Base-by-base conservation (phyloP, 495 filamentous ascomycete genomes). In the Hapsidospora chrysogenum region DNA sequence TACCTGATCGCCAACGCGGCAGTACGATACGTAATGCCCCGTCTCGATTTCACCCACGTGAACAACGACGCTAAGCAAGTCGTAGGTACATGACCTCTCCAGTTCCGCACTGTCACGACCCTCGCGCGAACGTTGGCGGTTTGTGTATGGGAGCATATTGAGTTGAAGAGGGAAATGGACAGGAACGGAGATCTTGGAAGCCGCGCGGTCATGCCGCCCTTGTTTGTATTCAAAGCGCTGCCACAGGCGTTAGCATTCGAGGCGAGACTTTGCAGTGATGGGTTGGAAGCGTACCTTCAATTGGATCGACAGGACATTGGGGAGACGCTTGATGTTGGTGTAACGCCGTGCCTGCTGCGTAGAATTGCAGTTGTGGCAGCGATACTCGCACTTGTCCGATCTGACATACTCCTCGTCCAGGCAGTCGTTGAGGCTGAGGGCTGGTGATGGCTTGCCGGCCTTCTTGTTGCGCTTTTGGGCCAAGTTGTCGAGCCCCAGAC, bases 21-120 rank as follows among this genome's bases (percentile, higher is more conserved):
- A 80, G 53, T 87, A 95, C n/a, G 72, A 76, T 39, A 82, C 73
- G 51, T 95, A 95, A 49, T 95, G 86, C 0, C 86, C 67, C 4
- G 81, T 77, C 43, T 92, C 83, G 38, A 93, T 80, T 47, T 82
- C 79, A 10, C 85, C 86, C 22, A 76, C 73, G 47, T 93, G 86
- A 33, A 87, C 83, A 13, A 93, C 74, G 3, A 89, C 86, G 35
- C 78, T 79, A 26, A 81, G 65, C 4, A 95, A 61, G 41, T 89
- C 83, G 52, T 92, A 95, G 7, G 76, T 66, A 49, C 68, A 78
- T 2, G 61, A 59, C 15, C 71, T 60, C 9, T 46, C 57, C 17
- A 70, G 48, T 40, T 70, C 64, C 32, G 55, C 60, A 29, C 57
- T 61, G 8, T 65, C 53, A 33, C 48, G 53, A 13, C 37, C 41